Evolutionary conservation across 768 basidiomycete species (phyloP).

Genomic region (Tulasnella sp.): DNA sequence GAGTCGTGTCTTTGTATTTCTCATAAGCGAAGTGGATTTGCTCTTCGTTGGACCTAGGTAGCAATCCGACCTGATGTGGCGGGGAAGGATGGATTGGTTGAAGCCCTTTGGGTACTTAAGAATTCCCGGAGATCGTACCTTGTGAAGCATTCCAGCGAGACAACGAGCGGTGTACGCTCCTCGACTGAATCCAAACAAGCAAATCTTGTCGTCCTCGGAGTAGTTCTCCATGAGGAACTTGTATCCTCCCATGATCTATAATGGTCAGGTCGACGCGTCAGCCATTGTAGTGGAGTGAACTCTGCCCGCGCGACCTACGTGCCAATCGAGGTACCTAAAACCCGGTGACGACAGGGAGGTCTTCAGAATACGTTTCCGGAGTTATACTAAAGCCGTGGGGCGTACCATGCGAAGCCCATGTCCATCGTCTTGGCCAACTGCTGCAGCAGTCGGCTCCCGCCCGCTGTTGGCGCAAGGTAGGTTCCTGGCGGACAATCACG

Average conservation of each 20-base stretch:
- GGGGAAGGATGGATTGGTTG: background rate
- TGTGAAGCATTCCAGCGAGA: slow-evolving; percentile 37
- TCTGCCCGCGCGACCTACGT: slow-evolving; percentile 25
- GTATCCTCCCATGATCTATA: slow-evolving; percentile 10
- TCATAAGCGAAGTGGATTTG: slow-evolving; percentile 16
- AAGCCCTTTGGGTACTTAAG: background rate
- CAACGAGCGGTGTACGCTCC: slow-evolving; percentile 22
- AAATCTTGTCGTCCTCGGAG: slow-evolving; percentile 25
- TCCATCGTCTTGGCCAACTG: slow-evolving; percentile 55
- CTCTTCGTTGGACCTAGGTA: slow-evolving; percentile 17
- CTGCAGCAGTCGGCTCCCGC: slow-evolving; percentile 46
- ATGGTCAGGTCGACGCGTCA: background rate
- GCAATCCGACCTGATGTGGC: slow-evolving; percentile 25
- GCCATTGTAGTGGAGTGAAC: background rate
- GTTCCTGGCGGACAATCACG: slow-evolving; percentile 36
- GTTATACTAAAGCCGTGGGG: background rate
- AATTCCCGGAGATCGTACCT: slow-evolving; percentile 27
- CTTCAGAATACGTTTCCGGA: background rate
- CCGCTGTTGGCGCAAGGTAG: slow-evolving; percentile 45
- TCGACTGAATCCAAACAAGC: slow-evolving; percentile 26
- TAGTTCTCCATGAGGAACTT: slow-evolving; percentile 11
- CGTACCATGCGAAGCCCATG: slow-evolving; percentile 60
- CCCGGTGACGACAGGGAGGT: background rate
- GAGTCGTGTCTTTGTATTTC: background rate
- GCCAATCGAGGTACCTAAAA: slow-evolving; percentile 52